Percentiles rank a stretch among this genome's conserved stretches.
Conservation (phyloP, 768 basidiomycete species). For the Xerocomus potaroensis region DNA sequence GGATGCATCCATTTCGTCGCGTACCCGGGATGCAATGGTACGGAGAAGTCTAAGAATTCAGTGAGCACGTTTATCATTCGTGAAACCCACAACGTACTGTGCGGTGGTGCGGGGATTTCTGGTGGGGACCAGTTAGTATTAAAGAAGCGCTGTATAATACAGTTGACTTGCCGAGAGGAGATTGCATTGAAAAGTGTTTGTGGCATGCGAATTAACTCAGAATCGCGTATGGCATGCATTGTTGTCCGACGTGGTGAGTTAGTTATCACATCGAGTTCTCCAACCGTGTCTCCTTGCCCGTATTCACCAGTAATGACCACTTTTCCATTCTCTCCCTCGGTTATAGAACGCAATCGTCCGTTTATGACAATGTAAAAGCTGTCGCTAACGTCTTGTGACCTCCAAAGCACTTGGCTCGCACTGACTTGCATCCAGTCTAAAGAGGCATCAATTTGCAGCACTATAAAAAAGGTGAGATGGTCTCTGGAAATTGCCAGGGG, state of each 20-base stretch:
- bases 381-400: slow-evolving; percentile 85
- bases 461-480: slow-evolving; percentile 38
- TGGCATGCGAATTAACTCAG: slow-evolving; percentile 95
- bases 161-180: slow-evolving; percentile 59
- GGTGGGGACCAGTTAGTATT: background rate
- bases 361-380: slow-evolving; percentile 99
- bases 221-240: slow-evolving; percentile 96
- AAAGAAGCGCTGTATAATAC: background rate
- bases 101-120: slow-evolving; percentile 86
- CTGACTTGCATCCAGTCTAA: slow-evolving; percentile 98
- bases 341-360: slow-evolving; percentile 88
- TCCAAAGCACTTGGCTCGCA: slow-evolving; percentile 93
- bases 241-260: slow-evolving; percentile 82
- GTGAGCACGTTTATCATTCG: background rate
- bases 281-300: slow-evolving; percentile 95
- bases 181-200: slow-evolving; percentile 98
- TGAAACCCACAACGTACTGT: slow-evolving; percentile 44
- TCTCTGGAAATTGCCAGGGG: background rate
- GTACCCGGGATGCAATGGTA: slow-evolving; percentile 90
- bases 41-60: slow-evolving; percentile 54
- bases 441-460: slow-evolving; percentile 93
- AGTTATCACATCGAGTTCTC: slow-evolving; percentile 97
- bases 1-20: slow-evolving; percentile 72
- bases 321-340: slow-evolving; percentile 70
- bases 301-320: slow-evolving; percentile 88